These are phyloP conservation scores for Dorcoceras hygrometricum DNA, from an alignment of 257 asterid species.

Conservation along the genomic window DNA sequence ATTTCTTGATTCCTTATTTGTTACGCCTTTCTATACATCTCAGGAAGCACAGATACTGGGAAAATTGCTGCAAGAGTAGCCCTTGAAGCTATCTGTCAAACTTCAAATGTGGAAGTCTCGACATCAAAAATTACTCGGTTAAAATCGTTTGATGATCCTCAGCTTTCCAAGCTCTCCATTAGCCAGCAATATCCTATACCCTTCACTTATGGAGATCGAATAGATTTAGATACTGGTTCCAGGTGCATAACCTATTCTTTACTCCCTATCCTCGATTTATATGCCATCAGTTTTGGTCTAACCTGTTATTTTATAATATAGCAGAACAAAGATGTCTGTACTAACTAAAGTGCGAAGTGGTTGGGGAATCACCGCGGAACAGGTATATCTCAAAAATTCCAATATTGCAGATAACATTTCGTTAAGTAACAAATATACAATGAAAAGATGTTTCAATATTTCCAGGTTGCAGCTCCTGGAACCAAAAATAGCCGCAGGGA, in stretches of 20 bases:
- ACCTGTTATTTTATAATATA: not conserved
- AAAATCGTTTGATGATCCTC: slow-evolving; percentile 30
- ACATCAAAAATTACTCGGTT: slow-evolving; percentile 29
- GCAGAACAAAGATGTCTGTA: slow-evolving; percentile 27
- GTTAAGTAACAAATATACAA: not conserved
- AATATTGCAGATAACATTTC: not conserved
- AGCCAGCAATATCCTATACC: slow-evolving; percentile 27
- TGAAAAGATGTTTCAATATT: slow-evolving; percentile 7
- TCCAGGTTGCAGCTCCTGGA: slow-evolving; percentile 31
- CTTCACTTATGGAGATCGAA: slow-evolving; percentile 24
- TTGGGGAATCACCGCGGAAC: slow-evolving; percentile 21
- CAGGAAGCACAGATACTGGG: slow-evolving; percentile 27
- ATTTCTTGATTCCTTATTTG: not conserved
- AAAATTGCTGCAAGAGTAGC: slow-evolving; percentile 25
- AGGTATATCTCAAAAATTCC: slow-evolving; percentile 24
- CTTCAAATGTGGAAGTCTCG: slow-evolving; percentile 27
- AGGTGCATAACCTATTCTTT: slow-evolving; percentile 27
- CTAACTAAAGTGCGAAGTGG: slow-evolving; percentile 18
- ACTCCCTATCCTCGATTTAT: not conserved
- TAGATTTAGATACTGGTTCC: slow-evolving; percentile 11
- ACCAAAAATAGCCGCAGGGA: slow-evolving; percentile 26
- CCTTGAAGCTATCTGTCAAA: slow-evolving; percentile 23
- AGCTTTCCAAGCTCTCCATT: slow-evolving; percentile 25
- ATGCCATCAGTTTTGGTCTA: slow-evolving; percentile 16
- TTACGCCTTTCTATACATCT: slow-evolving; percentile 18